phyloP scores from a whole-genome alignment of 2,329 filamentous ascomycete genomes.

The Phaeosphaeriaceae sp. region DNA sequence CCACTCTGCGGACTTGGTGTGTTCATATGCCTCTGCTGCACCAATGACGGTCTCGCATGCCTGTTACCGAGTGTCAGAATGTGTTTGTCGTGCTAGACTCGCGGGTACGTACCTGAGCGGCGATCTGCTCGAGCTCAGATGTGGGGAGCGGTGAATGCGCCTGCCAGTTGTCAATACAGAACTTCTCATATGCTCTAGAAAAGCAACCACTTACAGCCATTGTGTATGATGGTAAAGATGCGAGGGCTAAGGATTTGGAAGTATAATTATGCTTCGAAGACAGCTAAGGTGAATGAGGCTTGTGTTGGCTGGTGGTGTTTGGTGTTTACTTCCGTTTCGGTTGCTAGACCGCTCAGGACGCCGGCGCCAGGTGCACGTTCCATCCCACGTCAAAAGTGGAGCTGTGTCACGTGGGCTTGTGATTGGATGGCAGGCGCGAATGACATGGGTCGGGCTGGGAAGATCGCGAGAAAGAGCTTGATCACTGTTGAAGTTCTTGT shows the following conservation, averaged over 20 bases:
- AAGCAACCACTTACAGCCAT: slow-evolving; percentile 37
- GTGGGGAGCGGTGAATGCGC: slow-evolving; percentile 41
- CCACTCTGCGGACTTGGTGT: slow-evolving; percentile 84
- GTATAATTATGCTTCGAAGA: neutral
- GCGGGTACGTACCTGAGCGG: slow-evolving; percentile 30
- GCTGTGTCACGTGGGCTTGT: slow-evolving; percentile 32
- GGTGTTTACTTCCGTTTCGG: slow-evolving; percentile 22
- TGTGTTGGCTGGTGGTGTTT: slow-evolving; percentile 5
- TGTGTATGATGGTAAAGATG: slow-evolving; percentile 26
- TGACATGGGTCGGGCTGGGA: slow-evolving; percentile 16
- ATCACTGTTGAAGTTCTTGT: slow-evolving; percentile 15
- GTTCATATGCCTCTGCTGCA: slow-evolving; percentile 81
- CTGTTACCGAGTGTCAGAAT: slow-evolving; percentile 54
- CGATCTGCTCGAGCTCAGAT: slow-evolving; percentile 40
- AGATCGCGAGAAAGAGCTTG: slow-evolving; percentile 11
- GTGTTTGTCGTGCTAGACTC: neutral
- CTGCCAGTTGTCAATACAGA: slow-evolving; percentile 7
- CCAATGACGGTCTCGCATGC: slow-evolving; percentile 83
- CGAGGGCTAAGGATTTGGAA: slow-evolving; percentile 1
- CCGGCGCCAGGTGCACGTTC: slow-evolving; percentile 4
- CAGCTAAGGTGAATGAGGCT: slow-evolving; percentile 5
- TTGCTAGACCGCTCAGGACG: slow-evolving; percentile 18
- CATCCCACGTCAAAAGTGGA: slow-evolving; percentile 10
- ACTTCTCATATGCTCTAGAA: neutral
- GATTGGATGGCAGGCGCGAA: slow-evolving; percentile 29